These are phyloP conservation scores for Calonectria multiphialidica DNA, from an alignment of 2,329 filamentous ascomycete genomes.

Conservation along the genomic window DNA sequence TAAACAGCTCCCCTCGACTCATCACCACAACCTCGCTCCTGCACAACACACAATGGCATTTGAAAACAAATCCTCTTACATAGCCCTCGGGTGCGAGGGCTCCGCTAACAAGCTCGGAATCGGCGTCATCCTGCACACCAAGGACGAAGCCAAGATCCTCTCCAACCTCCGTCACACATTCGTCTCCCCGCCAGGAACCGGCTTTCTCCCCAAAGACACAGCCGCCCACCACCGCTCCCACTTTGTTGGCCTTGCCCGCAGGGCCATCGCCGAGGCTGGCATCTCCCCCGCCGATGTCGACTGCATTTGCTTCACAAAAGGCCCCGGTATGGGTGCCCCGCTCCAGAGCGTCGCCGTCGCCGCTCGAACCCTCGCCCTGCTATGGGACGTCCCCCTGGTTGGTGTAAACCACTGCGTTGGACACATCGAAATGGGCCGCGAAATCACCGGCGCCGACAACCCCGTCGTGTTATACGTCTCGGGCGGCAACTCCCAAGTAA, in stretches of 20 bases:
- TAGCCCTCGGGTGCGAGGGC: slow-evolving; percentile 79
- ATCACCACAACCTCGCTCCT: background rate
- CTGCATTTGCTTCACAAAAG: slow-evolving; percentile 95
- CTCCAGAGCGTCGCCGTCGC: slow-evolving; percentile 88
- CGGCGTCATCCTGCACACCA: slow-evolving; percentile 86
- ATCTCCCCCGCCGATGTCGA: slow-evolving; percentile 76
- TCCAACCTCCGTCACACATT: slow-evolving; percentile 97
- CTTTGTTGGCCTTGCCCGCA: slow-evolving; percentile 85
- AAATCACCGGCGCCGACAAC: slow-evolving; percentile 90
- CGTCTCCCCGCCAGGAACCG: slow-evolving; percentile 89
- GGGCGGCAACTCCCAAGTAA: slow-evolving; percentile 97
- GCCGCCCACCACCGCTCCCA: slow-evolving; percentile 90
- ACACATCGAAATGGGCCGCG: slow-evolving; percentile 97
- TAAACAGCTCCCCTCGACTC: background rate
- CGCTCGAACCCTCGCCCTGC: slow-evolving; percentile 81
- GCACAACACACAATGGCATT: slow-evolving; percentile 33
- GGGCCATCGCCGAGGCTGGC: slow-evolving; percentile 79
- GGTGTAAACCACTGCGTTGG: slow-evolving; percentile 99
- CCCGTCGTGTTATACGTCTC: slow-evolving; percentile 96
- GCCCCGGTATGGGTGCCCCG: slow-evolving; percentile 96
- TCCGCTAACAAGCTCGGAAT: slow-evolving; percentile 98
- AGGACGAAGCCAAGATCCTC: slow-evolving; percentile 73
- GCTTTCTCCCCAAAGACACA: slow-evolving; percentile 97
- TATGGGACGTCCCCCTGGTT: slow-evolving; percentile 91
- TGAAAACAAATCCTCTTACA: slow-evolving; percentile 55